Conservation (phyloP, 352 stramenopile species). For the Phytophthora sp. region DNA sequence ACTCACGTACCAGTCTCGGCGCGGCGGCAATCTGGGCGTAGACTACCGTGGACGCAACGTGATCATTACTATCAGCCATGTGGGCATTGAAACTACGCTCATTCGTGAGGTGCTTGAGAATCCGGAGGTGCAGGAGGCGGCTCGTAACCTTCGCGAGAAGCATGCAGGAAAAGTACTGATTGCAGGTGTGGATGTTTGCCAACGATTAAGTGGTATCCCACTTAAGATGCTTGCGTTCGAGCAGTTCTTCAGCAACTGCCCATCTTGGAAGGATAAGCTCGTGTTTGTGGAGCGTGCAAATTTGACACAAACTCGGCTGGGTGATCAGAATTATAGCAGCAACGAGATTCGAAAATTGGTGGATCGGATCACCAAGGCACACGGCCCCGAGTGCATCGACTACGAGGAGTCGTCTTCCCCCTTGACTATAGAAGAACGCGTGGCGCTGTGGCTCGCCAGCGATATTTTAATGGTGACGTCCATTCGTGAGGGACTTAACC, state of each 20-base stretch:
- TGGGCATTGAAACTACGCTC: constrained; percentile 93
- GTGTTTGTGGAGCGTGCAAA: constrained; percentile 95
- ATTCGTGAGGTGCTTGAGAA: constrained; percentile 65
- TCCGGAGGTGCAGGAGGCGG: constrained; percentile 79
- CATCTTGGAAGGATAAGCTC: constrained; percentile 93
- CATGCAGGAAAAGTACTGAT: constrained; percentile 94
- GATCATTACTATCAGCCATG: constrained; percentile 97
- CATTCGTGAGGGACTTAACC: constrained; percentile 97
- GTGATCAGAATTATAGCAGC: constrained; percentile 92
- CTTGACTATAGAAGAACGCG: constrained; percentile 89
- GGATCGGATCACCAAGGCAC: constrained; percentile 70
- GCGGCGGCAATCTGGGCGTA: constrained; percentile 95
- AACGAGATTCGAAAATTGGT: constrained; percentile 86
- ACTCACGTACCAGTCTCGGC: constrained; percentile 85
- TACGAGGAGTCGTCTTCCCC: constrained; percentile 87
- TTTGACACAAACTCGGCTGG: constrained; percentile 85
- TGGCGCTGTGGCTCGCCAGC: constrained; percentile 94
- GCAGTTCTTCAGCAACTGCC: constrained; percentile 95
- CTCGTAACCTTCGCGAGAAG: constrained; percentile 85
- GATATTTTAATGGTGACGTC: constrained; percentile 97
- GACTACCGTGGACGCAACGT: constrained; percentile 95
- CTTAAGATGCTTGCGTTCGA: constrained; percentile 97
- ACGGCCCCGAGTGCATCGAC: constrained; percentile 82
- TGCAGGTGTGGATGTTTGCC: constrained; percentile 92
- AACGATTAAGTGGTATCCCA: constrained; percentile 93